A percentile compares a stretch with the other conserved stretches of the same genome.
Evolutionary conservation across 164 flowering plant species (phyloP).

Genomic region (Saururus chinensis): DNA sequence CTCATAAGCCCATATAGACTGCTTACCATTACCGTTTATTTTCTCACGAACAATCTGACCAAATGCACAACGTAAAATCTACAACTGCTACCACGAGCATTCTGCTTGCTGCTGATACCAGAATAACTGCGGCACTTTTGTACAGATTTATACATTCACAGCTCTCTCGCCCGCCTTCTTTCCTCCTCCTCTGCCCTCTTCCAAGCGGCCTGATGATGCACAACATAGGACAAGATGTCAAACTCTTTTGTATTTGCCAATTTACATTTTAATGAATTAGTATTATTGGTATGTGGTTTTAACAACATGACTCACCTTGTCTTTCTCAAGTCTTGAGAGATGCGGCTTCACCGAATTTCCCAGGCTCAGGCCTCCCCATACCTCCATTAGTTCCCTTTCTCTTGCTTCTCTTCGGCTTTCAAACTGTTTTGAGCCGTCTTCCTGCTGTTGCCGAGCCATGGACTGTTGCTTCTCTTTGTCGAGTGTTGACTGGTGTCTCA

Average conservation of each 20-base stretch:
- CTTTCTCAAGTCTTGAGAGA: conserved; percentile 67
- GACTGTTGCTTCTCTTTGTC: conserved; percentile 47
- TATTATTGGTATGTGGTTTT: too few species aligned
- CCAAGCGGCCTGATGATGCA: conserved; percentile 75
- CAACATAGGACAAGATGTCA: not conserved
- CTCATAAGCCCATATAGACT: too few species aligned
- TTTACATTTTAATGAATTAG: too few species aligned
- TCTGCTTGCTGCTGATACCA: too few species aligned
- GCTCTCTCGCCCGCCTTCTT: conserved; percentile 19
- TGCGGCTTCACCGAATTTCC: conserved; percentile 74
- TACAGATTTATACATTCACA: not conserved
- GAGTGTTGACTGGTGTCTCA: conserved; percentile 51
- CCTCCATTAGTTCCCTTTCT: conserved; percentile 67
- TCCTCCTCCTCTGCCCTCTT: conserved; percentile 82
- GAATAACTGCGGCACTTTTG: not conserved
- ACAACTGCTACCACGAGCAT: too few species aligned
- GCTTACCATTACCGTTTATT: too few species aligned
- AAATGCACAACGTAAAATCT: too few species aligned
- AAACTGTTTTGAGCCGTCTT: conserved; percentile 15
- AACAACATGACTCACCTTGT: conserved; percentile 40
- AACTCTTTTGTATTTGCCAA: not conserved
- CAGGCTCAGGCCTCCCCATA: conserved; percentile 88
- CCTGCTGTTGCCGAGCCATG: conserved; percentile 28
- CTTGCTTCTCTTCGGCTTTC: conserved; percentile 49
- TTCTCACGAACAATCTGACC: too few species aligned